Percentiles rank a stretch among this genome's conserved stretches.
Evolutionary conservation across 805 yeast species (phyloP).

Genomic region (Starmera amethionina): DNA sequence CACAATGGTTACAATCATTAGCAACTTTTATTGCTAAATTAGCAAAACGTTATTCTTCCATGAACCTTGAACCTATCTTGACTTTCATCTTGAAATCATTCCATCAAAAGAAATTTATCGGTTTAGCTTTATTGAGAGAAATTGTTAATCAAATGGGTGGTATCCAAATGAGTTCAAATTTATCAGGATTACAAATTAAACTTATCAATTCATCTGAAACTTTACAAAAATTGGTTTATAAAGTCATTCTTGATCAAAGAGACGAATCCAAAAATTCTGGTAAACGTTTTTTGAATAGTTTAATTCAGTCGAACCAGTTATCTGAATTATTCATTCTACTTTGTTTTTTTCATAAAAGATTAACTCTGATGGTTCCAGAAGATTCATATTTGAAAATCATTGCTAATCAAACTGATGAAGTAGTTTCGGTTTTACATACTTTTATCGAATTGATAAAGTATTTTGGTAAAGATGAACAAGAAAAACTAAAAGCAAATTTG

Average conservation of each 20-base stretch:
- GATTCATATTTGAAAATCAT: constrained; percentile 57
- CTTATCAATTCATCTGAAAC: constrained; percentile 55
- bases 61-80: constrained; percentile 57
- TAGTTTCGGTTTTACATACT: constrained; percentile 55
- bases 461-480: constrained; percentile 26
- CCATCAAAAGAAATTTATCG: constrained; percentile 47
- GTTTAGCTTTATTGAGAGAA: constrained; percentile 57
- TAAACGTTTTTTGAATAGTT: constrained; percentile 32
- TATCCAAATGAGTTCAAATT: constrained; percentile 55
- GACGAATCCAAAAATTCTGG: constrained; percentile 39
- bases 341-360: constrained; percentile 34
- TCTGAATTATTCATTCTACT: constrained; percentile 62
- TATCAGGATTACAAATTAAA: constrained; percentile 55
- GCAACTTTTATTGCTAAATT: constrained; percentile 71
- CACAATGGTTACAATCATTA: constrained; percentile 80
- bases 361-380: constrained; percentile 23
- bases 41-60: constrained; percentile 38
- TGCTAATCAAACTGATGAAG: constrained; percentile 64
- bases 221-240: constrained; percentile 45
- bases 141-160: constrained; percentile 71
- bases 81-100: constrained; percentile 52
- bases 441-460: constrained; percentile 49
- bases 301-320: constrained; percentile 34
- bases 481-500: constrained; percentile 25
- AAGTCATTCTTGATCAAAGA: constrained; percentile 44